A percentile compares a stretch with the other conserved stretches of the same genome.
These are phyloP conservation scores for Suillus paluster DNA, from an alignment of 768 basidiomycete species.

Conservation along the genomic window DNA sequence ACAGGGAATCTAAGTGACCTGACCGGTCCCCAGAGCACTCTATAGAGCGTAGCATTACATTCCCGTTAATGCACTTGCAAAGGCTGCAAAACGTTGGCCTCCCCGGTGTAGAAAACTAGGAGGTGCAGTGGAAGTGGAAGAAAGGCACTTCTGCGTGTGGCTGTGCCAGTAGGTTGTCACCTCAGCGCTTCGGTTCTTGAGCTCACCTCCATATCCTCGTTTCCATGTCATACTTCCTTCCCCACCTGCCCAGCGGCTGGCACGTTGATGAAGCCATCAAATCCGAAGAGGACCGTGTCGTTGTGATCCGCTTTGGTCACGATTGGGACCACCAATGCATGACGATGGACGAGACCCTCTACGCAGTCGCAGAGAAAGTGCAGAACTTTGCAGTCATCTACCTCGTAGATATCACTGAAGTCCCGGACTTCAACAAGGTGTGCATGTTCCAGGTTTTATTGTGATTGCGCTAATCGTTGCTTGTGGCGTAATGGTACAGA, in stretches of 20 bases:
- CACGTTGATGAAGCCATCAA: constrained; percentile 99
- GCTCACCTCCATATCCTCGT: neutral
- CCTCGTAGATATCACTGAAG: constrained; percentile 91
- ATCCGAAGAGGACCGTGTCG: constrained; percentile 95
- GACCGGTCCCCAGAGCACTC: neutral
- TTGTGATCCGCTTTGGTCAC: constrained; percentile 93
- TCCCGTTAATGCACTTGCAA: neutral
- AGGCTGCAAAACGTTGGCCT: too few relatives aligned
- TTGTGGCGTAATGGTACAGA: constrained; percentile 49
- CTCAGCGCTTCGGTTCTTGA: neutral
- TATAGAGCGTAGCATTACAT: neutral
- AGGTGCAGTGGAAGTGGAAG: neutral
- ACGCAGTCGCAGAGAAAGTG: constrained; percentile 91
- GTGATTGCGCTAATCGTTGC: neutral
- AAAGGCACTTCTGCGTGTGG: neutral
- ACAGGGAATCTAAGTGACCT: neutral
- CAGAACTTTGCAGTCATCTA: constrained; percentile 99
- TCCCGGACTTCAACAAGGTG: constrained; percentile 99
- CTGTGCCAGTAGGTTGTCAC: neutral
- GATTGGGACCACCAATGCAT: constrained; percentile 95
- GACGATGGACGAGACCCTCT: constrained; percentile 98
- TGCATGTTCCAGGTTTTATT: neutral
- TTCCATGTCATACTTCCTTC: constrained; percentile 86
- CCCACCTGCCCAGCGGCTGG: constrained; percentile 91
- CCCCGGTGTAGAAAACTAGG: too few relatives aligned